Evolutionary conservation across 129 eudicot genomes (phyloP).

Genomic region (Helichrysum umbraculigerum): DNA sequence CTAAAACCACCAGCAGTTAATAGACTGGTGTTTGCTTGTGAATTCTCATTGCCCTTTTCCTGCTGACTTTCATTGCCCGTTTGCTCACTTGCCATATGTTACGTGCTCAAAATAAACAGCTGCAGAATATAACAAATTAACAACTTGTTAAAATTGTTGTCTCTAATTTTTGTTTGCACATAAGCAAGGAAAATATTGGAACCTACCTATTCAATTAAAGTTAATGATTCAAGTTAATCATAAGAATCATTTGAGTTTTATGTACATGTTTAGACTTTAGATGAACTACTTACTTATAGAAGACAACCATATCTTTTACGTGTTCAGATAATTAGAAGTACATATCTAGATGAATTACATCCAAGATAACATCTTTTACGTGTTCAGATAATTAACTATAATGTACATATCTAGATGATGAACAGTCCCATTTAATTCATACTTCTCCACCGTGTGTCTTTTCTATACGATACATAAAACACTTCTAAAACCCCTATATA

Average conservation of each 20-base stretch:
- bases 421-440: not conserved
- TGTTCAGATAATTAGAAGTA: not conserved
- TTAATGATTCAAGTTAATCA: not conserved
- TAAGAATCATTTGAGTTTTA: not conserved
- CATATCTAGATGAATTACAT: not conserved
- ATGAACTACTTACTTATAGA: not conserved
- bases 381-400: too few relatives aligned
- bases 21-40: conserved; percentile 28
- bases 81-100: conserved; percentile 47
- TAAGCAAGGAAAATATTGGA: not conserved
- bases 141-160: not conserved
- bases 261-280: not conserved
- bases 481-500: not conserved
- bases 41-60: conserved; percentile 34
- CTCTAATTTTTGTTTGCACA: not conserved
- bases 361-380: not conserved
- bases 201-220: not conserved
- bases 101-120: conserved; percentile 11
- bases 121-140: not conserved
- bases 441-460: not conserved
- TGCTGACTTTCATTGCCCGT: conserved; percentile 32
- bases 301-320: not conserved
- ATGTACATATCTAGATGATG: not conserved
- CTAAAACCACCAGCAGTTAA: conserved; percentile 44
- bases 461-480: not conserved